These are phyloP conservation scores for Monilinia aucupariae DNA, from an alignment of 2,329 filamentous ascomycete genomes.

Conservation along the genomic window DNA sequence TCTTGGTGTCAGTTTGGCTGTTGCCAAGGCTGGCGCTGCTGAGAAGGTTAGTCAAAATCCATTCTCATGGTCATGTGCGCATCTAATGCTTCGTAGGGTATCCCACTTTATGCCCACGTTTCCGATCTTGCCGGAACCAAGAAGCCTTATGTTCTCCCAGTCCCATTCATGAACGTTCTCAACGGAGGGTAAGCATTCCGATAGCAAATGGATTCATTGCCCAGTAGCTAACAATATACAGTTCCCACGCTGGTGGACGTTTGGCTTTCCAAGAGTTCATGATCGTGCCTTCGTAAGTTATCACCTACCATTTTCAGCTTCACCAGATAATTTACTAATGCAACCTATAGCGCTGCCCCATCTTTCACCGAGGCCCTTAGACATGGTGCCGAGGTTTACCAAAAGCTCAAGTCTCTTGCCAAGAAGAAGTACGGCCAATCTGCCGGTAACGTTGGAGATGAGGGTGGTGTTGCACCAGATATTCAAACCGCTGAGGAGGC, in stretches of 20 bases:
- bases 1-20: constrained; percentile 75
- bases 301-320: neutral
- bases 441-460: constrained; percentile 96
- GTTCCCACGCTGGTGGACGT: constrained; percentile 95
- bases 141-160: constrained; percentile 85
- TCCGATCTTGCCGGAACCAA: constrained; percentile 84
- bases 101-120: constrained; percentile 83
- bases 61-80: neutral
- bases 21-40: constrained; percentile 84
- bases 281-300: constrained; percentile 75
- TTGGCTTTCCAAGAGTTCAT: constrained; percentile 96
- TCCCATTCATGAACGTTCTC: constrained; percentile 91
- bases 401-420: constrained; percentile 90
- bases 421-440: constrained; percentile 99
- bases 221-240: constrained; percentile 34
- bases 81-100: constrained; percentile 44
- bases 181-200: constrained; percentile 53
- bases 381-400: constrained; percentile 96
- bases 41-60: constrained; percentile 57
- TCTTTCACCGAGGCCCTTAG: constrained; percentile 94
- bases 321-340: constrained; percentile 15
- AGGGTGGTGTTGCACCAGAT: constrained; percentile 98
- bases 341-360: constrained; percentile 59
- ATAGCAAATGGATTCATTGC: neutral
- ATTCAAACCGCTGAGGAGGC: constrained; percentile 97